Percentiles rank a stretch among this genome's conserved stretches.
Evolutionary conservation across 441 rosid genomes (phyloP).

Genomic region (Adansonia madagascariensis): DNA sequence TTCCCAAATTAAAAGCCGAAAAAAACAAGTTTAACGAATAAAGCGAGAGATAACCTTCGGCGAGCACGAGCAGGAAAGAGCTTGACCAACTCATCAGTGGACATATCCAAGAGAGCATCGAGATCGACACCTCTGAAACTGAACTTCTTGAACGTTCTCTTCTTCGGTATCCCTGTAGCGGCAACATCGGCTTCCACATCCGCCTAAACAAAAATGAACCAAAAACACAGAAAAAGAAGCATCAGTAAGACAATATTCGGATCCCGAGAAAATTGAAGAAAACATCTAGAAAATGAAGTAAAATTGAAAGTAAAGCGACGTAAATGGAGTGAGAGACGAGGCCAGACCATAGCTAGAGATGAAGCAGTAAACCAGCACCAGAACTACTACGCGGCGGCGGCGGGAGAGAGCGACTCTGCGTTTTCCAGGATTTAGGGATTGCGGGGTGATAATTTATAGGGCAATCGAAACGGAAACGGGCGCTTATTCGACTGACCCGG

Average conservation of each 20-base stretch:
- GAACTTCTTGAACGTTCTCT: constrained; percentile 84
- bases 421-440: constrained; percentile 18
- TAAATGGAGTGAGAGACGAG: not conserved
- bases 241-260: not conserved
- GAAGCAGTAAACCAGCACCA: not conserved
- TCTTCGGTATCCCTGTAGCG: constrained; percentile 56
- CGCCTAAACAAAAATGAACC: constrained; percentile 38
- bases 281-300: constrained; percentile 1
- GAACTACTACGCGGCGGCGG: not conserved
- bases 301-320: not conserved
- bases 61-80: constrained; percentile 70
- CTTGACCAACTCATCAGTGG: constrained; percentile 75
- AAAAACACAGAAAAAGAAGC: not conserved
- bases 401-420: not conserved
- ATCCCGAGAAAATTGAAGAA: not conserved
- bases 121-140: constrained; percentile 76
- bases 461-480: constrained; percentile 15
- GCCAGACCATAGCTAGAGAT: constrained; percentile 35
- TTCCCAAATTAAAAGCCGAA: not conserved
- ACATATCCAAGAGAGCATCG: constrained; percentile 71
- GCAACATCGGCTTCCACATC: constrained; percentile 54
- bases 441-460: not conserved
- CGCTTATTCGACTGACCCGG: not conserved
- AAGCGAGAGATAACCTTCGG: constrained; percentile 46
- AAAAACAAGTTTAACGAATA: not conserved